Evolutionary conservation across 805 yeast genomes (phyloP).

Genomic region (Suhomyces prunicola): DNA sequence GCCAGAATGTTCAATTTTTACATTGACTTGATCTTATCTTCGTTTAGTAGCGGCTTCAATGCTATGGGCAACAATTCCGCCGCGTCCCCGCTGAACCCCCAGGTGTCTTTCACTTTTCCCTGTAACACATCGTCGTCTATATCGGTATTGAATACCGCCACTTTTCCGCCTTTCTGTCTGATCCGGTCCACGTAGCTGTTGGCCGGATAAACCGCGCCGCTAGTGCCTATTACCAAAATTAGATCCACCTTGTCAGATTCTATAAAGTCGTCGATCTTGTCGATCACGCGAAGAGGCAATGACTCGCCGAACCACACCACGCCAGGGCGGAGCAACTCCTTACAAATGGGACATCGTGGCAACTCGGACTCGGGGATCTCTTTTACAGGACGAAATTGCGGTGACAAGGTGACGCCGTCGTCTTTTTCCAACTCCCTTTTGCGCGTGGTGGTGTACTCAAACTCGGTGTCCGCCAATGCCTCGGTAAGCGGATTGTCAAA

Average conservation of each 20-base stretch:
- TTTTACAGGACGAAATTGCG: conserved; percentile 48
- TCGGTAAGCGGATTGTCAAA: conserved; percentile 57
- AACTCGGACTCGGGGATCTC: conserved; percentile 48
- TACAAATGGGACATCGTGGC: conserved; percentile 77
- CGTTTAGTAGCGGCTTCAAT: conserved; percentile 47
- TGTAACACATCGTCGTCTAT: conserved; percentile 44
- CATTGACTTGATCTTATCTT: neutral
- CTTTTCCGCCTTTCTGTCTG: conserved; percentile 66
- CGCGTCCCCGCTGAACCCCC: conserved; percentile 83
- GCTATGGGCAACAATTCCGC: conserved; percentile 67
- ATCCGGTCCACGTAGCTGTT: conserved; percentile 85
- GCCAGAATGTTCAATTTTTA: neutral
- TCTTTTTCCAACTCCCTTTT: conserved; percentile 9
- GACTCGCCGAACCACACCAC: conserved; percentile 97
- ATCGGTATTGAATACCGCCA: conserved; percentile 80
- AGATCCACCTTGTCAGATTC: conserved; percentile 58
- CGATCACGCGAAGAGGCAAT: conserved; percentile 60
- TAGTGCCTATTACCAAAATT: conserved; percentile 80
- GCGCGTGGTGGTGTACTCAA: conserved; percentile 24
- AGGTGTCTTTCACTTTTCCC: conserved; percentile 43
- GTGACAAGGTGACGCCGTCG: conserved; percentile 23
- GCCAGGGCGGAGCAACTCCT: conserved; percentile 73
- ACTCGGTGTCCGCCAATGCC: conserved; percentile 43
- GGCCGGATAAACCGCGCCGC: conserved; percentile 88
- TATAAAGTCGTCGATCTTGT: conserved; percentile 68